phyloP scores from a whole-genome alignment of 495 filamentous ascomycete genomes.

The Chaetomium cochliodes region DNA sequence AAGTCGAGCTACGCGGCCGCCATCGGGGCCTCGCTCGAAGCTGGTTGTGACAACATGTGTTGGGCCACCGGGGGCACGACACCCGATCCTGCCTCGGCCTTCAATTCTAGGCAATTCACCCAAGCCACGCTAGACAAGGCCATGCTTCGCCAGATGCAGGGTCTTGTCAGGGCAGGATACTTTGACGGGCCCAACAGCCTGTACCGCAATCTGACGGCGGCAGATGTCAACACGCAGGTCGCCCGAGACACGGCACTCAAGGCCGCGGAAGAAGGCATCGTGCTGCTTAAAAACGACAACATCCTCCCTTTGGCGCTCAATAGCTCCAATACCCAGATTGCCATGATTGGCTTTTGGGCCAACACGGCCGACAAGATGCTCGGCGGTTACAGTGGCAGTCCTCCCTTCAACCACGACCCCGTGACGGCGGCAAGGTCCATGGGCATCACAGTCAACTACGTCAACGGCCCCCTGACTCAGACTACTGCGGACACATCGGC shows the following conservation, averaged over 20 bases:
- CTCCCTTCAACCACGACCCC: conserved; percentile 40
- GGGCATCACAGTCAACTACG: conserved; percentile 30
- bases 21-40: conserved; percentile 24
- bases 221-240: conserved; percentile 25
- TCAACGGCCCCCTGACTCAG: conserved; percentile 41
- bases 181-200: conserved; percentile 26
- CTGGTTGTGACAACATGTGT: conserved; percentile 31
- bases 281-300: conserved; percentile 44
- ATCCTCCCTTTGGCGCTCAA: conserved; percentile 24
- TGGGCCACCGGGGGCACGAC: conserved; percentile 30
- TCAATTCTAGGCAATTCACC: conserved; percentile 18
- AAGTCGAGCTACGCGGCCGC: conserved; percentile 37
- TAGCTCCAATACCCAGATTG: conserved; percentile 24
- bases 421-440: conserved; percentile 36
- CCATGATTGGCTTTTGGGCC: conserved; percentile 46
- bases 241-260: conserved; percentile 39
- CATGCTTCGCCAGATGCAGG: conserved; percentile 39
- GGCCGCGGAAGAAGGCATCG: conserved; percentile 37
- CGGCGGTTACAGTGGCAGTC: conserved; percentile 43
- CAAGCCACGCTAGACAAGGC: conserved; percentile 28
- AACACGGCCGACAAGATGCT: conserved; percentile 35
- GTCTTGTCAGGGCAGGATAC: conserved; percentile 45
- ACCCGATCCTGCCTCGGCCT: conserved; percentile 23
- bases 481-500: conserved; percentile 56
- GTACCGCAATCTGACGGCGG: conserved; percentile 24